Conservation (phyloP, 768 basidiomycete species). For the Calocera cornea region DNA sequence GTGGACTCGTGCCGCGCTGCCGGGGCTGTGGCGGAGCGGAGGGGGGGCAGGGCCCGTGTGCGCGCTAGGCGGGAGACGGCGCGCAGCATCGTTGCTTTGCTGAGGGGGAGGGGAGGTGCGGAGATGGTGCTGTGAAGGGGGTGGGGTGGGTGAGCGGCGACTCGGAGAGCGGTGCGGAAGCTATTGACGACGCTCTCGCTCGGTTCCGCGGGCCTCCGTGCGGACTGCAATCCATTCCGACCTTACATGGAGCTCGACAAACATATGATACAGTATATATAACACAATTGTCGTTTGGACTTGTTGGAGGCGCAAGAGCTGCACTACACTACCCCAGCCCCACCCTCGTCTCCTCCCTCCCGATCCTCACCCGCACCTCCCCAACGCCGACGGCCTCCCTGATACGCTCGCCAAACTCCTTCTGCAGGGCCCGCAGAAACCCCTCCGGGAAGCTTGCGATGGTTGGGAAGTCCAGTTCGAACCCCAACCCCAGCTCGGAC, state of each 20-base stretch:
- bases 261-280: too few species aligned
- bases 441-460: slow-evolving; percentile 40
- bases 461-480: slow-evolving; percentile 36
- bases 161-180: neutral
- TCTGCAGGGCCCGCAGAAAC: slow-evolving; percentile 39
- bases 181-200: neutral
- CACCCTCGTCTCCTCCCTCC: neutral
- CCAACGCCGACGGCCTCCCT: neutral
- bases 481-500: too few species aligned
- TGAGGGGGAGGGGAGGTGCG: neutral
- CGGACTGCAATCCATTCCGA: too few species aligned
- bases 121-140: neutral
- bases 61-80: too few species aligned
- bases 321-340: neutral
- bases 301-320: too few species aligned
- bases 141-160: neutral
- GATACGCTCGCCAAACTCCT: slow-evolving; percentile 26
- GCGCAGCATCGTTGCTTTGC: neutral
- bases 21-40: neutral
- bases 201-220: neutral
- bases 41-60: too few species aligned
- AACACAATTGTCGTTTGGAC: too few species aligned
- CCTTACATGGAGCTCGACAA: too few species aligned
- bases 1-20: neutral
- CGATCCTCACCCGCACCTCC: neutral